phyloP scores from a whole-genome alignment of 2,329 filamentous ascomycete genomes.

The Hyphodiscus sp. region DNA sequence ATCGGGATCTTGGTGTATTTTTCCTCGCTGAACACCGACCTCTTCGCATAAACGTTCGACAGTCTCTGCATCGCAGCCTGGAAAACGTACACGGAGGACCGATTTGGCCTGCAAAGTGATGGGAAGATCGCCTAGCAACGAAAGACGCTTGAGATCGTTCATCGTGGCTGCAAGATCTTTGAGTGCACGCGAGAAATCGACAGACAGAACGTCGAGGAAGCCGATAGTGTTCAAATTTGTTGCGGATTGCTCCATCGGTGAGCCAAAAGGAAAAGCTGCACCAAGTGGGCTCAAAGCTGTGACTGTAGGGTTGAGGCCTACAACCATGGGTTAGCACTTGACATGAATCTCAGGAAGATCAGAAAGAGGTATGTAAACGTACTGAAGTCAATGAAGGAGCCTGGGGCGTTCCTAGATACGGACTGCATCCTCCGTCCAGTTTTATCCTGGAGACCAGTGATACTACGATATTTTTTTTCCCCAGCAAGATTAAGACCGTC shows the following conservation, averaged over 20 bases:
- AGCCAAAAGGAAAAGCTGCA: slow-evolving; percentile 43
- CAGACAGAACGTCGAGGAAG: slow-evolving; percentile 76
- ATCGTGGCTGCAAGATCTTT: slow-evolving; percentile 76
- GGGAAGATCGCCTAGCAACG: slow-evolving; percentile 75
- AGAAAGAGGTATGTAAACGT: neutral
- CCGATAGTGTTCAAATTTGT: slow-evolving; percentile 73
- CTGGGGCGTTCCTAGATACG: slow-evolving; percentile 51
- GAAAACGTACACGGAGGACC: slow-evolving; percentile 74
- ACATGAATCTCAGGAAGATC: neutral
- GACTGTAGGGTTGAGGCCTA: slow-evolving; percentile 71
- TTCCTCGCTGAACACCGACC: slow-evolving; percentile 72
- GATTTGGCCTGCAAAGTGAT: slow-evolving; percentile 60
- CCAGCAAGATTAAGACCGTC: slow-evolving; percentile 70
- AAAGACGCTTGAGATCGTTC: slow-evolving; percentile 73
- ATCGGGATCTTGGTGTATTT: slow-evolving; percentile 68
- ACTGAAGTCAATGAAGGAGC: slow-evolving; percentile 80
- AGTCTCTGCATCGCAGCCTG: slow-evolving; percentile 77
- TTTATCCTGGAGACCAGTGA: slow-evolving; percentile 71
- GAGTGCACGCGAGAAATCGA: slow-evolving; percentile 80
- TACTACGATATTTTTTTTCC: slow-evolving; percentile 70
- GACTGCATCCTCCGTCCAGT: slow-evolving; percentile 60
- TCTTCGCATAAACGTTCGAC: slow-evolving; percentile 83
- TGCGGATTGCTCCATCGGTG: slow-evolving; percentile 35
- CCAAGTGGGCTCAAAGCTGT: slow-evolving; percentile 75
- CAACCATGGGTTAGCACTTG: neutral